Base-by-base conservation (phyloP, 2,329 filamentous ascomycete species). In the Hortaea werneckii region DNA sequence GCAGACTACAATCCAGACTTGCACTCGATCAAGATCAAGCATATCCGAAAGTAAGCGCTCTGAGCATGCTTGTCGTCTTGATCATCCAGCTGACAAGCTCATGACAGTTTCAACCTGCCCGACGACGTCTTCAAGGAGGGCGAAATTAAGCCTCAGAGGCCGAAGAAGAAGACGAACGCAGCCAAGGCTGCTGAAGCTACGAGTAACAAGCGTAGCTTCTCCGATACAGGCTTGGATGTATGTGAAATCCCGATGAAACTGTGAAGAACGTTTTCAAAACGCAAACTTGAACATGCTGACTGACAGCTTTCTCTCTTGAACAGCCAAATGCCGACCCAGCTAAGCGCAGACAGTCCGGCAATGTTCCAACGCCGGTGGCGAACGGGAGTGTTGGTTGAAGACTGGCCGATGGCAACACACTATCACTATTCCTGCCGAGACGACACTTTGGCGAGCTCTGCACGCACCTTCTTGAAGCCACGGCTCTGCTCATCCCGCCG, bases 71-170 rank as follows among this genome's bases (percentile, higher is more conserved):
- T 20, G 2, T 20, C 20, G 20, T 20, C 20, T 20, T 20, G 20
- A 20, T 4, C 20, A 20, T 20, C 20, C 20, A 20, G 20, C 20
- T 20, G 20, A 20, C 4, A 20, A 20, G 20, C 20, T 20, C 20
- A 20, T 20, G 20, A 30, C 59, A 95, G 89, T 67, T 85, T 86
- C 63, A 82, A 88, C 60, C 76, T 98, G 27, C 92, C 92, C 29
- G 82, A 87, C 49, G 90, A 98, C 64, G 81, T 96, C 2, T 98
- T 98, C 62, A 76, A 82, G 41, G 70, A 81, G 26, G 86, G 86
- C 58, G 92, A 98, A 66, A 63, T 57, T 4, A 62, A 65, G 43
- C 71, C 72, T 5, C 59, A 58, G 11, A 68, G 68, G 51, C 58
- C 63, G 29, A 67, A 66, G 55, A 73, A 70, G 57, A 44, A 49